phyloP scores from a whole-genome alignment of 257 asterid genomes.

The Cinchona pubescens region DNA sequence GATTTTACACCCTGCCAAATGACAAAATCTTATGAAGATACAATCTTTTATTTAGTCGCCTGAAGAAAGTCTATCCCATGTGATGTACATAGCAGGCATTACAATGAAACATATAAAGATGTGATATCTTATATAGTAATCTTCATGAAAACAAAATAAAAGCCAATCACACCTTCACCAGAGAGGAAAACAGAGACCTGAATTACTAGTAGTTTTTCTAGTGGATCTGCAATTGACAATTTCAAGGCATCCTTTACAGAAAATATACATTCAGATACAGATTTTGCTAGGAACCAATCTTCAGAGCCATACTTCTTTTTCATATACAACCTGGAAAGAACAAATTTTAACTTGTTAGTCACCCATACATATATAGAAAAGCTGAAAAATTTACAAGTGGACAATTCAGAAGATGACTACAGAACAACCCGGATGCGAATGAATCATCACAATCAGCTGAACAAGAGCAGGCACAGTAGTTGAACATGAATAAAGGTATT shows the following conservation, averaged over 20 bases:
- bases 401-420: neutral
- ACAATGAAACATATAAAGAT: neutral
- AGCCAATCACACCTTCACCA: constrained; percentile 3
- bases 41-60: neutral
- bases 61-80: neutral
- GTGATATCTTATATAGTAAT: neutral
- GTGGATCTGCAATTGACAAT: constrained; percentile 46
- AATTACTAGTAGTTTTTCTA: constrained; percentile 66
- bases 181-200: constrained; percentile 4
- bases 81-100: neutral
- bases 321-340: constrained; percentile 56
- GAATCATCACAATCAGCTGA: neutral
- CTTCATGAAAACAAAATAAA: neutral
- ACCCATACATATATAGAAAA: neutral
- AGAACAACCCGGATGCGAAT: neutral
- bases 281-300: constrained; percentile 50
- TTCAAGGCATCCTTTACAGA: constrained; percentile 67
- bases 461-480: neutral
- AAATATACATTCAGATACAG: constrained; percentile 33
- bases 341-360: constrained; percentile 3
- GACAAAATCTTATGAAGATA: constrained; percentile 19
- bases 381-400: neutral
- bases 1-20: constrained; percentile 62
- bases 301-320: constrained; percentile 54
- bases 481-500: neutral